Conservation (phyloP, 1,284 basidiomycete species). For the Testicularia cyperi region DNA sequence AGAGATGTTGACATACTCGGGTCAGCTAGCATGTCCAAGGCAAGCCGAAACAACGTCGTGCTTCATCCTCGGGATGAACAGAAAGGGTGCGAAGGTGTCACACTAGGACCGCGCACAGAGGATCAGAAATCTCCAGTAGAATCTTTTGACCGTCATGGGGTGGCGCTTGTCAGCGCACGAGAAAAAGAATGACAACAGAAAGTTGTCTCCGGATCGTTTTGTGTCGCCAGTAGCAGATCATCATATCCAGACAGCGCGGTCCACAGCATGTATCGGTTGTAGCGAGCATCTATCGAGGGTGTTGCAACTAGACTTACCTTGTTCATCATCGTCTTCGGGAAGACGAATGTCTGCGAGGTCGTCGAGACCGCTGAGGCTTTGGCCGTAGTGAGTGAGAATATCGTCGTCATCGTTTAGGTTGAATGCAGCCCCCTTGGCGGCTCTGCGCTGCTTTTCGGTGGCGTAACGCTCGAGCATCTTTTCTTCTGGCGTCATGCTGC, state of each 20-base stretch:
- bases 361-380: conserved; percentile 78
- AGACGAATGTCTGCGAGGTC: conserved; percentile 74
- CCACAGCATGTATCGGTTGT: no score
- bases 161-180: conserved; percentile 42
- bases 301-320: conserved; percentile 49
- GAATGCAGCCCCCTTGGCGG: conserved; percentile 77
- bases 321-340: conserved; percentile 44
- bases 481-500: conserved; percentile 86
- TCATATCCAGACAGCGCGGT: conserved; percentile 10
- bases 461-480: conserved; percentile 97
- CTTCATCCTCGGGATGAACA: no score
- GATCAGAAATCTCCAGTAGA: conserved; percentile 60
- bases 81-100: no score
- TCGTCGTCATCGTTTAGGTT: conserved; percentile 72
- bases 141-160: conserved; percentile 49
- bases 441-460: conserved; percentile 65
- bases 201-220: conserved; percentile 42
- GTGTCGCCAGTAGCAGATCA: conserved; percentile 48
- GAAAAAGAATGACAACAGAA: no score
- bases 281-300: no score
- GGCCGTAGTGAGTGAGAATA: conserved; percentile 84
- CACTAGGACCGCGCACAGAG: no score
- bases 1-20: background rate
- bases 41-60: no score
- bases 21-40: conserved; percentile 2